Percentiles rank a stretch among this genome's conserved stretches.
These are phyloP conservation scores for Lachancea sp. DNA, from an alignment of 805 yeast genomes.

Conservation along the genomic window DNA sequence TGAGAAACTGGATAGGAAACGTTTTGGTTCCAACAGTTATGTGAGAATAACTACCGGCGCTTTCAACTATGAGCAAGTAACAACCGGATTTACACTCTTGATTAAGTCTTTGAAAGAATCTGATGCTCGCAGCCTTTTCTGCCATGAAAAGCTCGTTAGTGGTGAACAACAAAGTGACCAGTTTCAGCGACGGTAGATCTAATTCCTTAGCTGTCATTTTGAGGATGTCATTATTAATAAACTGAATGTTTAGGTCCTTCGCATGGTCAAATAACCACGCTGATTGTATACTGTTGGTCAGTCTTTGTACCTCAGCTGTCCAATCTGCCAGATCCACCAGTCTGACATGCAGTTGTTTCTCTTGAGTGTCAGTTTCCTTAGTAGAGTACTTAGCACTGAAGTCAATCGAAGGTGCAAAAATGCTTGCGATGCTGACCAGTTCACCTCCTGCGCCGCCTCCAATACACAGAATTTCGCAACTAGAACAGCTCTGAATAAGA, in stretches of 20 bases:
- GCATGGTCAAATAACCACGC: slow-evolving; percentile 49
- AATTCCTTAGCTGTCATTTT: slow-evolving; percentile 23
- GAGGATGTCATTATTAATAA: slow-evolving; percentile 35
- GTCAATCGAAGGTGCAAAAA: slow-evolving; percentile 39
- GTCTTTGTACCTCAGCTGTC: slow-evolving; percentile 44
- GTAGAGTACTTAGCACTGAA: slow-evolving; percentile 18
- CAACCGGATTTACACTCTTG: slow-evolving; percentile 49
- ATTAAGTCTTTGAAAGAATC: slow-evolving; percentile 49
- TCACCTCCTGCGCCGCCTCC: slow-evolving; percentile 95
- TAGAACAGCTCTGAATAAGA: slow-evolving; percentile 10
- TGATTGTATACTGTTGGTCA: slow-evolving; percentile 39
- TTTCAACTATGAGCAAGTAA: slow-evolving; percentile 63
- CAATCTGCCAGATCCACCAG: slow-evolving; percentile 79
- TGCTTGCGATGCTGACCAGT: slow-evolving; percentile 52
- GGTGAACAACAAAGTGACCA: slow-evolving; percentile 74
- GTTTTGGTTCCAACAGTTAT: slow-evolving; percentile 66
- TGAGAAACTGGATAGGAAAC: slow-evolving; percentile 76
- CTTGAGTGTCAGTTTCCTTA: slow-evolving; percentile 1
- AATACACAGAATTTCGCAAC: slow-evolving; percentile 48
- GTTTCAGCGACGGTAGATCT: slow-evolving; percentile 32
- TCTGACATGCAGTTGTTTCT: slow-evolving; percentile 37
- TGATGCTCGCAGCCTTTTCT: slow-evolving; percentile 53
- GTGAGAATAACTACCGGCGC: slow-evolving; percentile 87
- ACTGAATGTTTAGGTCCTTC: slow-evolving; percentile 31
- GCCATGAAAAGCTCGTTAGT: slow-evolving; percentile 80